Evolutionary conservation across 495 filamentous ascomycete species (phyloP), one percentile per base, ranked within the genome.

Genomic region (Podospora pseudocomata): DNA sequence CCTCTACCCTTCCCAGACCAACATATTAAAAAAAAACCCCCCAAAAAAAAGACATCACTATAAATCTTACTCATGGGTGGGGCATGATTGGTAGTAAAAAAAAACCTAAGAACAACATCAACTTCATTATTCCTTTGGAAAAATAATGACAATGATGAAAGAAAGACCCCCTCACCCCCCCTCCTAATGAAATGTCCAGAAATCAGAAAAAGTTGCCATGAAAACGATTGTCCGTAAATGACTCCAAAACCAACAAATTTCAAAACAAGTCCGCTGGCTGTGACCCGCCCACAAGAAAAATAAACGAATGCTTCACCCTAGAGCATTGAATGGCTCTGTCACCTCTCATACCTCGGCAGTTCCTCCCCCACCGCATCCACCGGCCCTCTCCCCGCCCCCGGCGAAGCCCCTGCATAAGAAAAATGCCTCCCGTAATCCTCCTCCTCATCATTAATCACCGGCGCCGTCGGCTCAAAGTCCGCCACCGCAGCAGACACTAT

Each of bases 381-480:
- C n/a, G 67, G 59, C 9, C 75, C 75, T 30, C 70, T 27, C 4
- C 69, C 74, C 19, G 68, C 56, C 27, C 4, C 67, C 9, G 76
- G 27, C 5, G 27, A n/a, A 2, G 20, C 71, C 27, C 65, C 64
- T 26, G 73, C 71, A 54, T 81, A 80, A 18, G 74, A 55, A 65
- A 77, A 80, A 69, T 72, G 68, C 28, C 55, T 49, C 16, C 73
- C 79, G 66, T 86, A 82, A 20, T 86, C 83, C 34, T 87, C 83
- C 34, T 87, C 86, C 39, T 88, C 85, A 20, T 89, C 88, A 39
- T 49, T 11, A 49, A 93, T 79, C 20, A 86, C 79, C 1, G 92
- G 92, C 7, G 91, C 91, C 20, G 85, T 89, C 3, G 91, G 88
- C 63, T 79, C 81, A 59, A 72, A 76, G 1, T 67, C 61, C 26